A percentile compares a stretch with the other conserved stretches of the same genome.
Conservation (phyloP, 2,329 filamentous ascomycete species). For the Aspergillus candidus region DNA sequence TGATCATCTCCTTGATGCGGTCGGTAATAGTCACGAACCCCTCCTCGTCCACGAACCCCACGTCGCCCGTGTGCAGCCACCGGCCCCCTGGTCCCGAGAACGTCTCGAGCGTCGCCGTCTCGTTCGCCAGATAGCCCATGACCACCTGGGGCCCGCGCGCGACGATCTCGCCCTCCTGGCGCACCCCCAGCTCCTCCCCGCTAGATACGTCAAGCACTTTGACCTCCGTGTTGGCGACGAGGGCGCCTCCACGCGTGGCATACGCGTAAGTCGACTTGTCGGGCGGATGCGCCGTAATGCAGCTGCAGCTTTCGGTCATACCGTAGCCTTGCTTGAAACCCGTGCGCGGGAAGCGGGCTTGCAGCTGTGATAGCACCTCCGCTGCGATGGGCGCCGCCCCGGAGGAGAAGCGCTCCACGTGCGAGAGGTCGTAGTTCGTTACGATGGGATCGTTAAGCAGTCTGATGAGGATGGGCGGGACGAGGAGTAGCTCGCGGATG, state of each 20-base stretch:
- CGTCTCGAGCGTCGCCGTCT: slow-evolving; percentile 62
- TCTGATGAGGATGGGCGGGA: slow-evolving; percentile 57
- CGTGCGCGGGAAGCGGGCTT: slow-evolving; percentile 52
- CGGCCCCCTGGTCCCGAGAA: slow-evolving; percentile 51
- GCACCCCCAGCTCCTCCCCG: slow-evolving; percentile 48
- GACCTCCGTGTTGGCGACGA: slow-evolving; percentile 55
- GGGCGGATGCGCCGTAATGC: slow-evolving; percentile 57
- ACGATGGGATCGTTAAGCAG: slow-evolving; percentile 47
- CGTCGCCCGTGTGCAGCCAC: slow-evolving; percentile 59
- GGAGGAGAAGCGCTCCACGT: slow-evolving; percentile 52
- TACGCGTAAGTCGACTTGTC: slow-evolving; percentile 53
- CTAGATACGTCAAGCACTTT: slow-evolving; percentile 49
- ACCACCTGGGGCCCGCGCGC: slow-evolving; percentile 65
- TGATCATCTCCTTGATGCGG: slow-evolving; percentile 63
- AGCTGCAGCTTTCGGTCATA: slow-evolving; percentile 61
- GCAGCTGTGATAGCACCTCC: slow-evolving; percentile 53
- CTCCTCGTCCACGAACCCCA: slow-evolving; percentile 53
- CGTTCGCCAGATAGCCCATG: slow-evolving; percentile 69
- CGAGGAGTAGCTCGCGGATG: slow-evolving; percentile 52
- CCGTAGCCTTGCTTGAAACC: slow-evolving; percentile 63
- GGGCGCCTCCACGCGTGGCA: slow-evolving; percentile 32
- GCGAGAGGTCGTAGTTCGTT: slow-evolving; percentile 49
- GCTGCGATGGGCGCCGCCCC: slow-evolving; percentile 55
- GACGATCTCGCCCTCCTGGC: slow-evolving; percentile 56
- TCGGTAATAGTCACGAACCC: slow-evolving; percentile 51